Conservation (phyloP, 768 basidiomycete species). For the Mycena leptocephala region DNA sequence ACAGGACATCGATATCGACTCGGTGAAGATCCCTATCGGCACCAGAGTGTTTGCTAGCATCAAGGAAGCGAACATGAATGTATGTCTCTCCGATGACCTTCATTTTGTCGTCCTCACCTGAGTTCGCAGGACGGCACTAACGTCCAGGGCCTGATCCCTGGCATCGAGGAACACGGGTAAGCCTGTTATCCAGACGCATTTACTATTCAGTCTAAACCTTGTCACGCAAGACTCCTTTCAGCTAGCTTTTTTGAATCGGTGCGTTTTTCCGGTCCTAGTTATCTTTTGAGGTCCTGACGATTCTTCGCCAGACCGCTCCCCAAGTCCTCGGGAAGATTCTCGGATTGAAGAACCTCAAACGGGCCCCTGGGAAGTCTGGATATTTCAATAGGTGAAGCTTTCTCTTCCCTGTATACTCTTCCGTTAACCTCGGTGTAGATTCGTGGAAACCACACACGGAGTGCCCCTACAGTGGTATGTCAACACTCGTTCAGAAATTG, state of each 20-base stretch:
- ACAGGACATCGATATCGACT: conserved; percentile 45
- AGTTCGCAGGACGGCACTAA: conserved; percentile 43
- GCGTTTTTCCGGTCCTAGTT: conserved; percentile 25
- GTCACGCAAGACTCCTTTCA: conserved; percentile 47
- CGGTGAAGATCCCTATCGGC: conserved; percentile 44
- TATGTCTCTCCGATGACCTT: conserved; percentile 42
- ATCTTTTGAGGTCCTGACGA: background rate
- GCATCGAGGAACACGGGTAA: conserved; percentile 50
- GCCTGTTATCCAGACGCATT: conserved; percentile 1
- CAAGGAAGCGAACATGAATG: conserved; percentile 58
- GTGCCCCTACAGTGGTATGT: conserved; percentile 40
- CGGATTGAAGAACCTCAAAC: conserved; percentile 56
- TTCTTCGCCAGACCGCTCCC: conserved; percentile 57
- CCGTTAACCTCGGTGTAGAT: conserved; percentile 39
- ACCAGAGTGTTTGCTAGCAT: conserved; percentile 56
- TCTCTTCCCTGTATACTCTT: background rate
- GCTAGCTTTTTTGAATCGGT: conserved; percentile 59
- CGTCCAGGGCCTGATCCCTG: conserved; percentile 49
- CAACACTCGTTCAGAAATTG: conserved; percentile 52
- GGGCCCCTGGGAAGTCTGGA: conserved; percentile 57
- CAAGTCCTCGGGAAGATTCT: conserved; percentile 63
- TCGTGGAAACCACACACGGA: conserved; percentile 54
- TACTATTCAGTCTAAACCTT: conserved; percentile 1
- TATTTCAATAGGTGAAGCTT: conserved; percentile 53
- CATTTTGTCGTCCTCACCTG: conserved; percentile 4